Evolutionary conservation across 2,329 filamentous ascomycete species (phyloP), one percentile per base, ranked within the genome.

Genomic region (Calonectria henricotiae): DNA sequence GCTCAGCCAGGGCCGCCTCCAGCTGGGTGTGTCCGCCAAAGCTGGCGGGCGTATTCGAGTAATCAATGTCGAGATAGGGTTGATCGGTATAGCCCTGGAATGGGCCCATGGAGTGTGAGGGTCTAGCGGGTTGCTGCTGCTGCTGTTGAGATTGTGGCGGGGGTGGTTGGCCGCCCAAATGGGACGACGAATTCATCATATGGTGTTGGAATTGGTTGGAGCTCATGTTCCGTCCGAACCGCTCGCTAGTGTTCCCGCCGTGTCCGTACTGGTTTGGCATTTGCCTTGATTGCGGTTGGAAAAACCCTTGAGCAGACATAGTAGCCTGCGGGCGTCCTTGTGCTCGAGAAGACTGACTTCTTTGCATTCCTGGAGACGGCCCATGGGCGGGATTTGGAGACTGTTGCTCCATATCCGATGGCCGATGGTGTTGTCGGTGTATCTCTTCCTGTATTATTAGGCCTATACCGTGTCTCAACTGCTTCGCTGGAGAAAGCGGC

Each of bases 31-130:
- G 67, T 25, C 72, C 73, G 41, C 70, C 62, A 37, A 77, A 75
- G 20, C 72, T 72, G n/a, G 68, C 62, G 12, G 62, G 41, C 35
- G 46, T 30, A 46, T 30, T 47, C 43, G 62, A 32, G 32, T 78
- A 77, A 41, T 79, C 75, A 67, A 79, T 76, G 41, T 76, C 69
- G 23, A 78, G 65, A 15, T 79, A 79, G 55, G 65, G 75, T 41
- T 75, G 74, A 30, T 74, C 72, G 5, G 55, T 32, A 47, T 75
- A 79, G 39, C 64, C 62, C 5, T 72, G 71, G 47, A 76, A 76
- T 25, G 72, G 69, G 32, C 43, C 55, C 39, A 77, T 68, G 35
- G 60, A 63, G 8, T 69, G 55, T 12, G 73, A 32, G 30, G 43
- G 30, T 25, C 43, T 27, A 8, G n/a, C n/a, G 7, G 61, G 20